Percentiles rank a stretch among this genome's conserved stretches.
phyloP scores from a whole-genome alignment of 2,329 filamentous ascomycete genomes.

The Coniochaeta sp. region DNA sequence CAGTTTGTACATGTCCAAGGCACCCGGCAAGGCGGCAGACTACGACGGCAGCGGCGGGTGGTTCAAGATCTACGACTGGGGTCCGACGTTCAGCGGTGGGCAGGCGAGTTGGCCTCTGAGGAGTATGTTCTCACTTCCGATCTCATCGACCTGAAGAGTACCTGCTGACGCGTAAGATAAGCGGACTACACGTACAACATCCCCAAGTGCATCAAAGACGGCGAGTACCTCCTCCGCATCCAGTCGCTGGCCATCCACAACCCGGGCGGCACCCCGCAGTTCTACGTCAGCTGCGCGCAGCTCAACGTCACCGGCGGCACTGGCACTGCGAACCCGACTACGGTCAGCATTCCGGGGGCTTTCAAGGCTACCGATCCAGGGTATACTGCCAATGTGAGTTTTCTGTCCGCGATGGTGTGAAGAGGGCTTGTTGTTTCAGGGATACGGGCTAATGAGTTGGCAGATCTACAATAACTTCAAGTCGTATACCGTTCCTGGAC shows the following conservation, averaged over 20 bases:
- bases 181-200: conserved; percentile 30
- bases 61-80: conserved; percentile 34
- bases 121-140: conserved; percentile 6
- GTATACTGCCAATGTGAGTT: conserved; percentile 34
- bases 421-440: not conserved
- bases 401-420: not conserved
- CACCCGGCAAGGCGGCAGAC: conserved; percentile 22
- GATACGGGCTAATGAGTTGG: not conserved
- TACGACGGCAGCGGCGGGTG: conserved; percentile 33
- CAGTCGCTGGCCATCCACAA: conserved; percentile 56
- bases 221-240: conserved; percentile 53
- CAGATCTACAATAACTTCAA: conserved; percentile 17
- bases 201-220: conserved; percentile 43
- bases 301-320: conserved; percentile 33
- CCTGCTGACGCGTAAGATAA: conserved; percentile 5
- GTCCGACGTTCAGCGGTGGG: conserved; percentile 14
- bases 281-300: conserved; percentile 40
- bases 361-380: conserved; percentile 34
- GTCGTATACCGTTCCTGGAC: conserved; percentile 17
- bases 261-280: conserved; percentile 34
- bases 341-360: conserved; percentile 30
- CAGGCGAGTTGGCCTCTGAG: conserved; percentile 22
- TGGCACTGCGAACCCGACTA: conserved; percentile 21
- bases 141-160: not conserved
- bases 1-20: conserved; percentile 33